Base-by-base conservation (phyloP, 108 stramenopile species). In the Cyclostephanos tholiformis region DNA sequence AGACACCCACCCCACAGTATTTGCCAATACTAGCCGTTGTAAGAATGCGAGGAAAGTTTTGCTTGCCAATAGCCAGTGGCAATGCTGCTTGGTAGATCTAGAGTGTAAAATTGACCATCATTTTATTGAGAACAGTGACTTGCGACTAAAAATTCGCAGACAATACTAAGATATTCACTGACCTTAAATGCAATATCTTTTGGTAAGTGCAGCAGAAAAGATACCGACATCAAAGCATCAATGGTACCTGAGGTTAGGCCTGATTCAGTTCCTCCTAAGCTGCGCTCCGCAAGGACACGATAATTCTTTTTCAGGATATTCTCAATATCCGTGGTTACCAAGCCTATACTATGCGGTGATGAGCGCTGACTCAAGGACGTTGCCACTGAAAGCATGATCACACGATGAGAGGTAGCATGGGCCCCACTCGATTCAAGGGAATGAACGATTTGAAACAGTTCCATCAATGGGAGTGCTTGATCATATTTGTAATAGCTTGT, bases 11-110 rank as follows among this genome's bases (percentile, higher is more conserved):
- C 13, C 88, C 88, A 43, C 85, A 78, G 44, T 80, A 77, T 64
- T 60, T 80, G 0, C 94, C 94, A 57, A 95, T 85, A 30, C 75
- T 89, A 16, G 94, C 85, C 26, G 91, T 64, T 19, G 70, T 84
- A 6, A 80, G 63, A 36, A 91, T 83, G 29, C 94, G 67, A 27
- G 72, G 20, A 64, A 88, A 95, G 52, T 88, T 84, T 62, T 88
- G 82, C 30, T 87, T 90, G 8, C 84, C 86, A 13, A 95, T 79
- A 17, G 91, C 94, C n/a, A 87, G 89, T 26, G 94, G 94, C 35
- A 95, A 79, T 16, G 87, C 74, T 39, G 89, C 60, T 76, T 87
- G 86, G 69, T 87, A 94, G 16, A 87, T 75, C 85, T 81, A 51
- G 13, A 51, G 44, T 44, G 23, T 23, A 69, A 65, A 36, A 16